Evolutionary conservation across 2,329 filamentous ascomycete genomes (phyloP).

Genomic region (Pseudopyrenochaeta lycopersici): DNA sequence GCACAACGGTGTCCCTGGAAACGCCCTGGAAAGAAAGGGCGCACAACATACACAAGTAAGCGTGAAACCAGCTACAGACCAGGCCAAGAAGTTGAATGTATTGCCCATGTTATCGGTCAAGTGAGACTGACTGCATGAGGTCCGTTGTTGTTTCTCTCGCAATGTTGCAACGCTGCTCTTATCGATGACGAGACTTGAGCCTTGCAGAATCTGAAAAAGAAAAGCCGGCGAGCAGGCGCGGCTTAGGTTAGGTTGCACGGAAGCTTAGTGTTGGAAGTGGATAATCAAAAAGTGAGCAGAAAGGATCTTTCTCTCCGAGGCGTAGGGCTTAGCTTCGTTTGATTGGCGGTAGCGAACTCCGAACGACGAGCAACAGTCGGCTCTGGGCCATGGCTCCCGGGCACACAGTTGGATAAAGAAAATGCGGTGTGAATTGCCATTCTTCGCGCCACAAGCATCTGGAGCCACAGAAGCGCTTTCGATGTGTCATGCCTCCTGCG

Average conservation of each 20-base stretch:
- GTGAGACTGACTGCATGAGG: not conserved
- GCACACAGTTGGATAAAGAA: constrained; percentile 5
- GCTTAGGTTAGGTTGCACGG: not conserved
- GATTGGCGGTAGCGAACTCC: not conserved
- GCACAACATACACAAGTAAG: too few species aligned
- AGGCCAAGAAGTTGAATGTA: not conserved
- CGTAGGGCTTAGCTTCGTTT: not conserved
- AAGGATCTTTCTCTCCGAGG: not conserved
- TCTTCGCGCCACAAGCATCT: not conserved
- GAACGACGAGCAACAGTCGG: not conserved
- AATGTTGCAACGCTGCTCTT: too few species aligned
- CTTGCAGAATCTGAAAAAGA: not conserved
- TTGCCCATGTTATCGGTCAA: not conserved
- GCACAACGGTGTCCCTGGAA: too few species aligned
- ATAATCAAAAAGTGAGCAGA: not conserved
- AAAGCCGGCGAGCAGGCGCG: not conserved
- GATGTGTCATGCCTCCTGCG: constrained; percentile 10
- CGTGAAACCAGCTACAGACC: too few species aligned
- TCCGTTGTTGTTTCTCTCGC: not conserved
- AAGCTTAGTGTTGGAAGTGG: not conserved
- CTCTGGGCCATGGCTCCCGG: not conserved
- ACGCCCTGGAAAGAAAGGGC: too few species aligned
- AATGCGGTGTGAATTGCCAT: constrained; percentile 21
- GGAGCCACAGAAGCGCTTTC: constrained; percentile 4
- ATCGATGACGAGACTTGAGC: too few species aligned